phyloP scores from a whole-genome alignment of 257 asterid genomes.

The Solanum peruvianum region DNA sequence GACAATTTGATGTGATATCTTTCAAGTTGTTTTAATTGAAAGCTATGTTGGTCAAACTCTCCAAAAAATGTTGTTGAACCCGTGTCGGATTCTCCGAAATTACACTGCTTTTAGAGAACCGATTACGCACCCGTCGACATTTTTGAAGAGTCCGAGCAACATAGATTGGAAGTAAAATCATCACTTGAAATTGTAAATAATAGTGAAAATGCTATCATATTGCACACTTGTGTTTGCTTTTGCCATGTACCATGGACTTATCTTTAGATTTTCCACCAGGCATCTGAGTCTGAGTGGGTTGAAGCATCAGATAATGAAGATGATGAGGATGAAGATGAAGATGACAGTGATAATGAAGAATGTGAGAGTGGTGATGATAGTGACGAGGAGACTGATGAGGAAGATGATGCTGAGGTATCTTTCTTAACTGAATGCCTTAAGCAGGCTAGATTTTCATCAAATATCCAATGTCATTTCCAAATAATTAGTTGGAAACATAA shows the following conservation, averaged over 20 bases:
- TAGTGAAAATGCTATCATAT: not conserved
- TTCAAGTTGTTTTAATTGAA: not conserved
- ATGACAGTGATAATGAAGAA: slow-evolving; percentile 47
- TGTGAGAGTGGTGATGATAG: slow-evolving; percentile 48
- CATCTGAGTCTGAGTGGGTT: slow-evolving; percentile 91
- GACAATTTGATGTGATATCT: not conserved
- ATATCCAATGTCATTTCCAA: not conserved
- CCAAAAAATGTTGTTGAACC: not conserved
- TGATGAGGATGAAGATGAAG: slow-evolving; percentile 57
- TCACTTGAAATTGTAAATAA: not conserved
- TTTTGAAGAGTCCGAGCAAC: not conserved
- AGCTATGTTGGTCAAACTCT: not conserved
- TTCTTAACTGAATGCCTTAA: slow-evolving; percentile 1
- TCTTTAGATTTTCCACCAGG: slow-evolving; percentile 30
- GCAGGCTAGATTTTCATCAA: not conserved
- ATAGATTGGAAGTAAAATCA: not conserved
- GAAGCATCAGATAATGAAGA: slow-evolving; percentile 72
- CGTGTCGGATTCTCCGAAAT: not conserved
- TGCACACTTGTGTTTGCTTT: not conserved
- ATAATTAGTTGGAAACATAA: not conserved
- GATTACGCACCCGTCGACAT: not conserved
- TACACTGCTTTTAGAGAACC: not conserved
- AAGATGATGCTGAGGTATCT: slow-evolving; percentile 50
- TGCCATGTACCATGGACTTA: not conserved
- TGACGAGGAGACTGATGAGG: slow-evolving; percentile 51